phyloP scores from a whole-genome alignment of 2,329 filamentous ascomycete species.

The Fusarium tanahbumbuense region DNA sequence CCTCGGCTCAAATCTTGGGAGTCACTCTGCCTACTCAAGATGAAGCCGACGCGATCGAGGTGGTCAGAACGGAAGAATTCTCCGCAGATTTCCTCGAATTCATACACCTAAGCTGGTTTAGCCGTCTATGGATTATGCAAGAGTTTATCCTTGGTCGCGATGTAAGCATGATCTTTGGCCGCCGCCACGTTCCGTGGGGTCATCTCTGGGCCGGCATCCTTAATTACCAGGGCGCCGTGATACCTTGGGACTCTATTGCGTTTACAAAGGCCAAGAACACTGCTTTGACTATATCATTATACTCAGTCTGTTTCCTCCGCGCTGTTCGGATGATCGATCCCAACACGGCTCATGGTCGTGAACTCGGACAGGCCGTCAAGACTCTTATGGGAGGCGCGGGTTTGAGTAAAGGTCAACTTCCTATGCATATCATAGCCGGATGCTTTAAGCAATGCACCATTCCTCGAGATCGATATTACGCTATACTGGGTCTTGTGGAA shows the following conservation, averaged over 20 bases:
- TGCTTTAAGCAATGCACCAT: not conserved
- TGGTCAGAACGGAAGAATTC: not conserved
- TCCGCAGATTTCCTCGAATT: not conserved
- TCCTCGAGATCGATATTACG: constrained; percentile 13
- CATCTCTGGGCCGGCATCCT: constrained; percentile 10
- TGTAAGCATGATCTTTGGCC: constrained; percentile 9
- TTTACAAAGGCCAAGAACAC: rapidly evolving
- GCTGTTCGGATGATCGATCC: not conserved
- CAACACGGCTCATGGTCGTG: not conserved
- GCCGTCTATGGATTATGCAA: constrained; percentile 22
- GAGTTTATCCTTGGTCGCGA: constrained; percentile 22
- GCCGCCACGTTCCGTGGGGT: not conserved
- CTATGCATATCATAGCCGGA: not conserved
- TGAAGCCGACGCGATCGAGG: not conserved
- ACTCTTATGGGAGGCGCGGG: not conserved
- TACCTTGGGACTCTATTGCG: not conserved
- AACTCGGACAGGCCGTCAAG: not conserved
- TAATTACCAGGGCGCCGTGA: rapidly evolving
- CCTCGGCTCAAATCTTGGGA: not conserved
- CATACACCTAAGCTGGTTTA: constrained; percentile 6
- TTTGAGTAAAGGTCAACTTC: not conserved
- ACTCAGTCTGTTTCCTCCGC: not conserved
- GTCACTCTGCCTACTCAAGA: not conserved
- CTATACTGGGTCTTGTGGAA: constrained; percentile 8
- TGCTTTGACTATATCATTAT: rapidly evolving